Evolutionary conservation across 257 asterid species (phyloP), one percentile per base, ranked within the genome.

Genomic region (Eucommia ulmoides): DNA sequence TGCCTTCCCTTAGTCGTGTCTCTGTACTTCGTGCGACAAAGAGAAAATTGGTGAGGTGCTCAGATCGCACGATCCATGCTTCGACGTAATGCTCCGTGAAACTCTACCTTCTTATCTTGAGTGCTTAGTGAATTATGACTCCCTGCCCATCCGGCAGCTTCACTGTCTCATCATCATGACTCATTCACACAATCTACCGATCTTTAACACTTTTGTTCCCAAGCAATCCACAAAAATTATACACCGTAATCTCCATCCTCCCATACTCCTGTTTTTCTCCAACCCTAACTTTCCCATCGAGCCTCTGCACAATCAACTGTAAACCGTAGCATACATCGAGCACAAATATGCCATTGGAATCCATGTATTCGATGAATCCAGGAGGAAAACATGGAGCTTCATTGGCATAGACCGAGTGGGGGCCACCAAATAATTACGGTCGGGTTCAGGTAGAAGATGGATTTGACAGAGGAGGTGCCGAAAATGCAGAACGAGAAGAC

Each of bases 251-350:
- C 47, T 71, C 92, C 98, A 86, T 91, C 65, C 96, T 73, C 22
- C 98, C 98, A 58, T 85, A 89, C 80, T 89, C 98, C 45, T 85
- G 96, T 59, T 85, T 85, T 65, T 74, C 82, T 23, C 96, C 98
- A 20, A 71, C 71, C 46, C 70, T 71, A 8, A 89, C 98, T 51
- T 72, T 74, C 4, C 98, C 98, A 5, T 94, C 96, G 59, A 81
- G 50, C 25, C 70, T 67, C 82, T 89, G 92, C 59, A 89, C 98
- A 25, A 89, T 73, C 26, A 89, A 25, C 57, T 89, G 98, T 73
- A 89, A 72, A 22, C 98, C 98, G 23, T 89, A 89, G 54, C 98
- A 89, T 3, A 89, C 79, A 1, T 96, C 98, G 56, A 89, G 9
- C 20, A 85, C 88, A 45, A 60, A 50, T n/a, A 89, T 53, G 33